Percentiles rank a stretch among this genome's conserved stretches.
Evolutionary conservation across 208 protist species (phyloP).

Genomic region (Crithidia sp.): DNA sequence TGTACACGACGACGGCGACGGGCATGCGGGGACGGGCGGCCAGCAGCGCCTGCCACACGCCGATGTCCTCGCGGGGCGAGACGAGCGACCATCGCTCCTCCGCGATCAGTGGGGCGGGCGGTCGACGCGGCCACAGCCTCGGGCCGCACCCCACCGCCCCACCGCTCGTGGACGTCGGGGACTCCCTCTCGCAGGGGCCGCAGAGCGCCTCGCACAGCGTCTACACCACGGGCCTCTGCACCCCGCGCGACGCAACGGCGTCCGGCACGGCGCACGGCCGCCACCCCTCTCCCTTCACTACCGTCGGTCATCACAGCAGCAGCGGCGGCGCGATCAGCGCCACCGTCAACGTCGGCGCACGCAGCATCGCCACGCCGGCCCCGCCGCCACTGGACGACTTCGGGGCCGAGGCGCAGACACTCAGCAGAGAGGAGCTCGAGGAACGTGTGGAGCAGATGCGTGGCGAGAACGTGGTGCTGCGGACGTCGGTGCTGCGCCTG

Average conservation of each 20-base stretch:
- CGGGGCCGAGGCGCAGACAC: conserved; percentile 46
- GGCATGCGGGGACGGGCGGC: conserved; percentile 3
- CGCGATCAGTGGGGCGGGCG: conserved; percentile 1
- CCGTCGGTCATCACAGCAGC: not conserved
- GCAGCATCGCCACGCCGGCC: not conserved
- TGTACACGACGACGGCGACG: not conserved
- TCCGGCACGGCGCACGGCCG: not conserved
- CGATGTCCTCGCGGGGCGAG: conserved; percentile 22
- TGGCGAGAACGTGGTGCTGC: conserved; percentile 50
- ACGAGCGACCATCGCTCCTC: conserved; percentile 19
- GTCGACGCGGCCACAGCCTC: conserved; percentile 7
- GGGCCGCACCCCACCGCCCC: conserved; percentile 10
- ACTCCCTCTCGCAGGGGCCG: conserved; percentile 23
- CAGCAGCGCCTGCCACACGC: conserved; percentile 31
- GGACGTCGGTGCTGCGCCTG: conserved; percentile 49
- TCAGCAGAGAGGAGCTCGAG: conserved; percentile 51
- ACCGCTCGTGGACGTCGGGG: conserved; percentile 35
- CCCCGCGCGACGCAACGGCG: conserved; percentile 26
- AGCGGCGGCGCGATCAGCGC: not conserved
- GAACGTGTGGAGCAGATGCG: conserved; percentile 48
- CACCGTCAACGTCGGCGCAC: not conserved
- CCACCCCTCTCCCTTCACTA: conserved; percentile 3
- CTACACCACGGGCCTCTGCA: conserved; percentile 37
- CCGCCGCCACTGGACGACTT: conserved; percentile 44
- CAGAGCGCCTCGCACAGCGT: conserved; percentile 42